Evolutionary conservation across 106 monocot species (phyloP).

Genomic region (Hemerocallis citrina): DNA sequence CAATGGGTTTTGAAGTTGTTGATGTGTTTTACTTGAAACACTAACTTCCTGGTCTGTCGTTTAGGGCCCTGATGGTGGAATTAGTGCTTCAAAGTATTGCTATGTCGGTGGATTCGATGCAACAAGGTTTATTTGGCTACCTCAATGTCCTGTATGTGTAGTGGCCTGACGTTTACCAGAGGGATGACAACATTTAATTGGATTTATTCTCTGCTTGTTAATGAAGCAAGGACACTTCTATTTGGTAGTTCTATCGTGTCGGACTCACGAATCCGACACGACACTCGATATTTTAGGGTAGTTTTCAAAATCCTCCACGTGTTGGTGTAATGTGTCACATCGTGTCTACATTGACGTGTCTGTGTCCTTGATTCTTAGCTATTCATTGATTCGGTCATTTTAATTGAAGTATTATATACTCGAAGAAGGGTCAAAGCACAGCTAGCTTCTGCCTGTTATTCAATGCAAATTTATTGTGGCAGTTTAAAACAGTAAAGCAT

Average conservation of each 20-base stretch:
- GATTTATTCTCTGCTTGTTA: neutral
- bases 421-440: too few relatives aligned
- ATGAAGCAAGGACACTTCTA: neutral
- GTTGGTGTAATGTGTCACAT: too few relatives aligned
- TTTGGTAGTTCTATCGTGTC: too few relatives aligned
- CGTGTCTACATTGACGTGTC: too few relatives aligned
- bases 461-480: too few relatives aligned
- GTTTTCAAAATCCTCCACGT: neutral
- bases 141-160: neutral
- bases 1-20: neutral
- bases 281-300: too few relatives aligned
- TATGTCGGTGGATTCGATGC: slow-evolving; percentile 99
- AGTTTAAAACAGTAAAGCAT: neutral
- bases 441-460: too few relatives aligned
- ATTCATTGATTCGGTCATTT: too few relatives aligned
- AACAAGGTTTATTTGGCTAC: slow-evolving; percentile 51
- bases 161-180: neutral
- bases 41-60: neutral
- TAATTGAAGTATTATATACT: too few relatives aligned
- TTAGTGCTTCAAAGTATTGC: slow-evolving; percentile 96
- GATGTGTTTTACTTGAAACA: neutral
- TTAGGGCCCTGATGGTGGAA: slow-evolving; percentile 96
- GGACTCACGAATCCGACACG: too few relatives aligned
- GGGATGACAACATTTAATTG: neutral
- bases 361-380: too few relatives aligned